Evolutionary conservation across 495 filamentous ascomycete genomes (phyloP), one percentile per base, ranked within the genome.

Genomic region (Aspergillus saccharolyticus): DNA sequence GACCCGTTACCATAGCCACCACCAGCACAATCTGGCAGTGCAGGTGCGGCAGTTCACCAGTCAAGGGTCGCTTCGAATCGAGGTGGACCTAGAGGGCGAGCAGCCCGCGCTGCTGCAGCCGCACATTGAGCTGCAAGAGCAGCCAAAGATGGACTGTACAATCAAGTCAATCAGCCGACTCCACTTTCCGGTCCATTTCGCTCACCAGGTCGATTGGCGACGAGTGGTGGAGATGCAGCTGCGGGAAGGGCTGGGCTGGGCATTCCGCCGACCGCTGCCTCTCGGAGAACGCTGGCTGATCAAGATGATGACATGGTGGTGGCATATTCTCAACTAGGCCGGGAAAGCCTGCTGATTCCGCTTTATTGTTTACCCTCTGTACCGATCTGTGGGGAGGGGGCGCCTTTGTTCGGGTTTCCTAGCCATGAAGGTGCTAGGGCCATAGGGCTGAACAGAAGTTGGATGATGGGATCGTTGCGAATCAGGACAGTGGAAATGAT

Each of bases 111-210:
- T 62, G 19, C 46, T 55, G 2, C 55, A 51, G 14, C 59, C 59
- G 39, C 59, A 62, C 8, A 47, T 62, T 10, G 59, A 62, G 7
- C 22, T 62, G 15, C 55, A 52, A 18, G 59, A 58, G 12, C 55
- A 57, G 3, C 59, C 59, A 9, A 46, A 55, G 19, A 62, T 62
- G 48, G 59, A 62, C 39, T 62, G 59, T 25, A 62, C 59, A 0
- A 55, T 58, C 46, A 30, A 42, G 19, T 46, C 55, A 12, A 52
- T 62, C 51, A 62, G 59, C 46, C 59, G 58, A 19, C 59, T 58
- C 33, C 59, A 62, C 39, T 62, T 62, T 22, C 55, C 59, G 1
- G 54, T 62, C 17, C 59, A 62, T 22, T 58, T 62, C 52, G 51
- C 59, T 14, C 59, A 62, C 30, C 55, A 57, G 9, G 47, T 62